Conservation (phyloP, 768 basidiomycete species). For the Sporobolomyces roseus region DNA sequence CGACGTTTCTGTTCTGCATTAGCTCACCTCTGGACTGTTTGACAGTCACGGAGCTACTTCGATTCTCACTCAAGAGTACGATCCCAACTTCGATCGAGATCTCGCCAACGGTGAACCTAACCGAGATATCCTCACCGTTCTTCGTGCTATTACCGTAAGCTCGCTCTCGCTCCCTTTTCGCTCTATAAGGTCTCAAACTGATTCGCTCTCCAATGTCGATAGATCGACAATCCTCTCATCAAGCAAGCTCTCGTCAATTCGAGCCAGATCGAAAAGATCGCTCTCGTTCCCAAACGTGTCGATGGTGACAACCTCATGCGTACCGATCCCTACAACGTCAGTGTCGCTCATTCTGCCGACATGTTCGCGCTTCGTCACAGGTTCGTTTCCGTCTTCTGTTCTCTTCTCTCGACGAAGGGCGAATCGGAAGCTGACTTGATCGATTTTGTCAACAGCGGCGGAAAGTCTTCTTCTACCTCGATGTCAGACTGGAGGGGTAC, state of each 20-base stretch:
- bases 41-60: conserved; percentile 45
- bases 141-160: conserved; percentile 74
- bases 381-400: background rate
- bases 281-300: conserved; percentile 63
- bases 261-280: conserved; percentile 63
- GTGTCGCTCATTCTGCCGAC: conserved; percentile 30
- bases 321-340: conserved; percentile 25
- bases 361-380: conserved; percentile 26
- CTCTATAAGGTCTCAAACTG: background rate
- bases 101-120: conserved; percentile 70
- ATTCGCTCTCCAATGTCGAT: background rate
- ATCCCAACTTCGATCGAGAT: conserved; percentile 60
- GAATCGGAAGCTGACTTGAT: too few relatives aligned
- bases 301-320: conserved; percentile 58
- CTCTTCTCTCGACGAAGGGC: background rate
- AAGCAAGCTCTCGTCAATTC: conserved; percentile 76
- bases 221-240: conserved; percentile 73
- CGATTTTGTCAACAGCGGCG: conserved; percentile 7
- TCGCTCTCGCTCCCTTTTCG: background rate
- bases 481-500: conserved; percentile 32
- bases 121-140: conserved; percentile 62
- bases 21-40: background rate
- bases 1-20: background rate
- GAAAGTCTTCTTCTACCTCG: conserved; percentile 15
- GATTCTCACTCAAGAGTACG: conserved; percentile 61